These are phyloP conservation scores for Podaxis sp. DNA, from an alignment of 768 basidiomycete genomes.

Conservation along the genomic window DNA sequence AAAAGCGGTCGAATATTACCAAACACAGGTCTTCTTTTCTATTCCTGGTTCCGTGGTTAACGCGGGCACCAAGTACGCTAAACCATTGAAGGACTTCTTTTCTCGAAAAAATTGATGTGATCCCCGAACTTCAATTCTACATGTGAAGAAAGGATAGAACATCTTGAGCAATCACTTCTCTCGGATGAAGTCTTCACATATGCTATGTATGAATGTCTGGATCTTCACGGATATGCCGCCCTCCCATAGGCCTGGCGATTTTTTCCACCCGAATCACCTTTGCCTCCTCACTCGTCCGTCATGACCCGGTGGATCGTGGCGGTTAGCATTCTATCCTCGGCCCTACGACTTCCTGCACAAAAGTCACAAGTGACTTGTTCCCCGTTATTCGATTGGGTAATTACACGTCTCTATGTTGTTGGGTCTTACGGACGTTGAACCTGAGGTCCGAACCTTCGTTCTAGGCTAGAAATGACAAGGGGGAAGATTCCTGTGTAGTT, in stretches of 20 bases:
- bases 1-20: not conserved
- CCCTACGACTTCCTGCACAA: not conserved
- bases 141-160: not conserved
- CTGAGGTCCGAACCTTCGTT: not conserved
- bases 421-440: not conserved
- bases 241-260: not conserved
- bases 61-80: not conserved
- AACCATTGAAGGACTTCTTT: not conserved
- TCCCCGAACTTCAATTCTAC: not conserved
- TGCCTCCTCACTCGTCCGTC: not conserved
- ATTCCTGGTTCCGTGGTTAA: not conserved
- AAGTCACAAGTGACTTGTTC: slow-evolving; percentile 5
- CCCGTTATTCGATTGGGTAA: slow-evolving; percentile 16
- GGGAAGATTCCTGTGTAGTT: slow-evolving; percentile 18
- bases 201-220: not conserved
- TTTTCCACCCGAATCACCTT: not conserved
- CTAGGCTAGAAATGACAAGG: slow-evolving; percentile 17
- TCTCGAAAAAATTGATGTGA: not conserved
- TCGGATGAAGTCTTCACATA: not conserved
- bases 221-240: not conserved
- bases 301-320: not conserved
- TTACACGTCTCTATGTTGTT: not conserved
- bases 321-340: not conserved
- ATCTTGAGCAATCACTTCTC: not conserved
- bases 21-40: not conserved